Evolutionary conservation across 1,284 basidiomycete species (phyloP), one percentile per base, ranked within the genome.

Genomic region (Ceratobasidium sp.): DNA sequence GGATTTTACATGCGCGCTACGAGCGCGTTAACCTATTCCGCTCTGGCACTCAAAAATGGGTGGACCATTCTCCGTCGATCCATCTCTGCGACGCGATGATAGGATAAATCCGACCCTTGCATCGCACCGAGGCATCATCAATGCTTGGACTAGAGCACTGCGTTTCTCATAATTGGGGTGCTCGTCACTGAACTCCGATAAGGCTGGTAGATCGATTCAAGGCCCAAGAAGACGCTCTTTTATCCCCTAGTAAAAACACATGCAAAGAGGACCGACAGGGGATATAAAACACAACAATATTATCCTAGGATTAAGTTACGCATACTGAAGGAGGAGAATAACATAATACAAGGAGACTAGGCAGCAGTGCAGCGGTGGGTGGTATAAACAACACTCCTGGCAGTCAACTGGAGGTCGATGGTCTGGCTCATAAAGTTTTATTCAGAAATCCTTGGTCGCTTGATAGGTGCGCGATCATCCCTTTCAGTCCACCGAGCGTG

Each of bases 381-480:
- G 52, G 64, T 55, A 67, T 67, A 67, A 45, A 55, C 31, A 55
- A 31, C 52, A 54, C 52, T 67, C 40, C 64, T 67, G 64, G 22
- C 52, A 42, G 50, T 55, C 52, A 40, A 20, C n/a, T 5, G 25
- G 5, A 40, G 8, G 42, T 17, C 35, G 29, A 17, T n/a, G 50
- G 29, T 40, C 45, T 43, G 42, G 29, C 45, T 40, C 27, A 31
- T 20, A 35, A 55, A 31, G 27, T n/a, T n/a, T 55, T 50, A 67
- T 27, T 67, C 64, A 20, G 60, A 52, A 22, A 47, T 22, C 50
- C 42, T 67, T 22, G 47, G 31, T 13, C 50, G 50, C 64, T 67
- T 67, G 40, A 17, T 32, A 13, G 50, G 52, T 29, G 52, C 45
- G 29, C 64, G 64, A 43, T 67, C 64, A 12, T 60, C 57, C n/a